Conservation (phyloP, 2,329 filamentous ascomycete genomes). For the Apiospora pterosperma region DNA sequence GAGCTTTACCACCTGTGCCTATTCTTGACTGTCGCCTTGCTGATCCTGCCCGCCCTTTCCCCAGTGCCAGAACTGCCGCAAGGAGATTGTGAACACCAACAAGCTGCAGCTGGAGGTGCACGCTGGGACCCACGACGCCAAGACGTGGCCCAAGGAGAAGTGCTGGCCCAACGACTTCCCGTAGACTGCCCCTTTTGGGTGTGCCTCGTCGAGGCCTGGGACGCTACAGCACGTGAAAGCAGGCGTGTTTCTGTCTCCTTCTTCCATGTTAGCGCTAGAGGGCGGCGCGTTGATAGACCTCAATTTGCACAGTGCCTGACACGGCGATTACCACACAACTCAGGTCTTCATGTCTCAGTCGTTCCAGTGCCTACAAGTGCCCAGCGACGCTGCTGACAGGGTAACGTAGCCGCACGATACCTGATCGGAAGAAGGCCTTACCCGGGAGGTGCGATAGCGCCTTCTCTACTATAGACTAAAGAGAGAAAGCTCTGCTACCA, state of each 20-base stretch:
- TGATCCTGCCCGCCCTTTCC: background rate
- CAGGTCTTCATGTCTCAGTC: too few species aligned
- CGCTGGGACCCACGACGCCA: constrained; percentile 46
- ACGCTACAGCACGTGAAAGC: too few species aligned
- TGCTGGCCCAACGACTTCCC: constrained; percentile 52
- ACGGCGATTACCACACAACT: too few species aligned
- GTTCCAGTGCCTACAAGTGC: too few species aligned
- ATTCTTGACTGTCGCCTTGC: constrained; percentile 15
- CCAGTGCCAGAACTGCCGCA: constrained; percentile 48
- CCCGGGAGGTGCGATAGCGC: background rate
- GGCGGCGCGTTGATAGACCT: too few species aligned
- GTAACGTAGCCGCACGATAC: background rate
- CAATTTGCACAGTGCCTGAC: too few species aligned
- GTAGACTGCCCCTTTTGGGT: background rate
- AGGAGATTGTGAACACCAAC: constrained; percentile 50
- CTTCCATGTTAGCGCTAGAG: too few species aligned
- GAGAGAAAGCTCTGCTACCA: too few species aligned
- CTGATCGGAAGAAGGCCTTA: background rate
- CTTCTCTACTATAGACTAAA: background rate
- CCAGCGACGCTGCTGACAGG: background rate
- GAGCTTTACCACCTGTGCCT: constrained; percentile 16
- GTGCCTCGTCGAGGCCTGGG: background rate
- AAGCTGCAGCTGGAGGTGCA: constrained; percentile 49
- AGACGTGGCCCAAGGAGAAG: constrained; percentile 54
- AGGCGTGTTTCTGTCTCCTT: too few species aligned